Evolutionary conservation across 2,329 filamentous ascomycete genomes (phyloP).

Genomic region (Hirsutella rhossiliensis): DNA sequence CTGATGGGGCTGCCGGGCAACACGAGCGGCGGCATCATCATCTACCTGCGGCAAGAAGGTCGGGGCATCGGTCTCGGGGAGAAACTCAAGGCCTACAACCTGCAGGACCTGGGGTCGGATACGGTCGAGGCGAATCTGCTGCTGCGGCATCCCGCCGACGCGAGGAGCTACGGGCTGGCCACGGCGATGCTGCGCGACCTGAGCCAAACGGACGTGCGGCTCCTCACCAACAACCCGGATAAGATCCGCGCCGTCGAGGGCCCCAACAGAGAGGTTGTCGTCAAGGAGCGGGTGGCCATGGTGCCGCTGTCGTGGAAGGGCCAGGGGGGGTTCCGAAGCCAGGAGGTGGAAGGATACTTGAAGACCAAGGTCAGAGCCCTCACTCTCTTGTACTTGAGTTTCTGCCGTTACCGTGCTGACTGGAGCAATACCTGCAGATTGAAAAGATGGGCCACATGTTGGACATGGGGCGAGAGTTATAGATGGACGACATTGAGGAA

Average conservation of each 20-base stretch:
- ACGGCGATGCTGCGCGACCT: slow-evolving; percentile 89
- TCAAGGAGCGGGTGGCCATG: slow-evolving; percentile 89
- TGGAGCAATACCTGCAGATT: slow-evolving; percentile 38
- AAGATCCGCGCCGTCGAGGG: slow-evolving; percentile 93
- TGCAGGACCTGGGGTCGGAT: slow-evolving; percentile 94
- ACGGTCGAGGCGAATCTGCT: slow-evolving; percentile 93
- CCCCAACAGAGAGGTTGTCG: slow-evolving; percentile 73
- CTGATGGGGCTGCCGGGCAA: slow-evolving; percentile 68
- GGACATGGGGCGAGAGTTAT: slow-evolving; percentile 27
- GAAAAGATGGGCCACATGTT: slow-evolving; percentile 82
- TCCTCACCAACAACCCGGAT: slow-evolving; percentile 95
- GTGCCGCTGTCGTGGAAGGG: slow-evolving; percentile 89
- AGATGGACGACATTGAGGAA: background rate
- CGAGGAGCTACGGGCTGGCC: slow-evolving; percentile 87
- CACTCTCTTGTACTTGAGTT: no score
- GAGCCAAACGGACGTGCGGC: slow-evolving; percentile 62
- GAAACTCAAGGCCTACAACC: slow-evolving; percentile 95
- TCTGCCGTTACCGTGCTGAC: background rate
- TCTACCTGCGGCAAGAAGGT: slow-evolving; percentile 92
- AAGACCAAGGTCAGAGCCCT: slow-evolving; percentile 64
- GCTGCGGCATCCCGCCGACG: slow-evolving; percentile 85
- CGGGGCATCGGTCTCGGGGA: slow-evolving; percentile 89
- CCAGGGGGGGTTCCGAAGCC: slow-evolving; percentile 68
- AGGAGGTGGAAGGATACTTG: slow-evolving; percentile 87
- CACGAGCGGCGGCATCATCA: slow-evolving; percentile 70